Conservation (phyloP, 768 basidiomycete species). For the Pleurotus platypus region DNA sequence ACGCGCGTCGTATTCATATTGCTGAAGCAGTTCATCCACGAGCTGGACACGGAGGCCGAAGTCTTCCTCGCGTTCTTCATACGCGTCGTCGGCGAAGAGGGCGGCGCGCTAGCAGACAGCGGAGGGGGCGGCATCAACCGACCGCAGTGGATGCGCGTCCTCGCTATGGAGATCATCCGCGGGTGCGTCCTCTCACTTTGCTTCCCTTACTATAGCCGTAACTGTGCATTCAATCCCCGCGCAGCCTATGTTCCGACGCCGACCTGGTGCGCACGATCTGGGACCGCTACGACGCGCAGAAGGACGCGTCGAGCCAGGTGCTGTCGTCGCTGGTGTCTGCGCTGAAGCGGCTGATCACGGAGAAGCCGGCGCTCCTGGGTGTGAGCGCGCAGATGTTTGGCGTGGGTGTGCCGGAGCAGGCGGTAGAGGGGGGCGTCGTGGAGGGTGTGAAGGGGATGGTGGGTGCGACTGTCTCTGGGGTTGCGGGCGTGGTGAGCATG, state of each 20-base stretch:
- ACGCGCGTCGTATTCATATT: slow-evolving; percentile 93
- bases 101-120: slow-evolving; percentile 15
- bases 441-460: slow-evolving; percentile 79
- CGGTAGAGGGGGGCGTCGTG: slow-evolving; percentile 46
- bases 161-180: slow-evolving; percentile 90
- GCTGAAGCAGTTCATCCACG: slow-evolving; percentile 83
- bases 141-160: slow-evolving; percentile 84
- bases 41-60: slow-evolving; percentile 81
- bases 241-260: slow-evolving; percentile 73
- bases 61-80: slow-evolving; percentile 79
- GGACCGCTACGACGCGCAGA: slow-evolving; percentile 68
- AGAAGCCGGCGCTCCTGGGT: slow-evolving; percentile 84
- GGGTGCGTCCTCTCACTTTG: slow-evolving; percentile 44
- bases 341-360: slow-evolving; percentile 82
- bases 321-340: slow-evolving; percentile 78
- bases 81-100: slow-evolving; percentile 56
- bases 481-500: slow-evolving; percentile 72
- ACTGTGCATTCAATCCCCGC: neutral
- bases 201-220: neutral
- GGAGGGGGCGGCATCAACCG: slow-evolving; percentile 29
- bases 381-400: slow-evolving; percentile 79
- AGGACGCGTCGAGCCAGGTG: slow-evolving; percentile 55
- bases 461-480: slow-evolving; percentile 78
- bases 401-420: slow-evolving; percentile 45
- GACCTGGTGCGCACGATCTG: slow-evolving; percentile 78